phyloP scores from a whole-genome alignment of 169 alveolate species.

The Cryptosporidium sp. region DNA sequence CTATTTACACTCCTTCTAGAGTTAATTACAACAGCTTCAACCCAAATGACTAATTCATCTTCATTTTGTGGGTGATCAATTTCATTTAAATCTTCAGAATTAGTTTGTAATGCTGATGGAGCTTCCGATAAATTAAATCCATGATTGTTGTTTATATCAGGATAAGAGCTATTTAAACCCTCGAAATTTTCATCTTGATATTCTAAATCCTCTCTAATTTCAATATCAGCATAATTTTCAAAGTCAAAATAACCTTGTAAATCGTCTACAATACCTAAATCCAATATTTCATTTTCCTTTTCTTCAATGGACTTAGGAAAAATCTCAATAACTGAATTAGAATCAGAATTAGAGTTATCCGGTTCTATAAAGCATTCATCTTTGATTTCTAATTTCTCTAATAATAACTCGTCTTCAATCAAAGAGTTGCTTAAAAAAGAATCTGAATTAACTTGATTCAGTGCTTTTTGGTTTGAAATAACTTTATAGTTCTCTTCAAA shows the following conservation, averaged over 20 bases:
- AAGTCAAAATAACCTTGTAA: neutral
- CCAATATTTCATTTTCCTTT: neutral
- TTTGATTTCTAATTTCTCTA: neutral
- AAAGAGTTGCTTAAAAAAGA: neutral
- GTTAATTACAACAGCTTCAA: conserved; percentile 58
- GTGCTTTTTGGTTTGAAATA: neutral
- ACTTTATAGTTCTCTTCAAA: neutral
- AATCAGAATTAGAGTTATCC: neutral
- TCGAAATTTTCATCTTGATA: conserved; percentile 4
- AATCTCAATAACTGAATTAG: conserved; percentile 1
- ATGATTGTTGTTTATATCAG: neutral
- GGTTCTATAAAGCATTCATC: neutral
- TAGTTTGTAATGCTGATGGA: neutral
- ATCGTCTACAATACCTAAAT: neutral
- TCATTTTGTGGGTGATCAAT: neutral
- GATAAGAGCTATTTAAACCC: neutral
- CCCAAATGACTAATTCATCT: conserved; percentile 28
- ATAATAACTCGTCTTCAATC: neutral
- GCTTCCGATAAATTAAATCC: neutral
- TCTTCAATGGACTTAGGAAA: neutral
- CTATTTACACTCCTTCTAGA: conserved; percentile 1
- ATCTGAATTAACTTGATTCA: neutral
- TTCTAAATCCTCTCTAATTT: conserved; percentile 28
- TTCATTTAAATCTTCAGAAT: neutral
- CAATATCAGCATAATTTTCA: conserved; percentile 9